Conservation (phyloP, 129 eudicot genomes). For the Oenanthe sinensis region DNA sequence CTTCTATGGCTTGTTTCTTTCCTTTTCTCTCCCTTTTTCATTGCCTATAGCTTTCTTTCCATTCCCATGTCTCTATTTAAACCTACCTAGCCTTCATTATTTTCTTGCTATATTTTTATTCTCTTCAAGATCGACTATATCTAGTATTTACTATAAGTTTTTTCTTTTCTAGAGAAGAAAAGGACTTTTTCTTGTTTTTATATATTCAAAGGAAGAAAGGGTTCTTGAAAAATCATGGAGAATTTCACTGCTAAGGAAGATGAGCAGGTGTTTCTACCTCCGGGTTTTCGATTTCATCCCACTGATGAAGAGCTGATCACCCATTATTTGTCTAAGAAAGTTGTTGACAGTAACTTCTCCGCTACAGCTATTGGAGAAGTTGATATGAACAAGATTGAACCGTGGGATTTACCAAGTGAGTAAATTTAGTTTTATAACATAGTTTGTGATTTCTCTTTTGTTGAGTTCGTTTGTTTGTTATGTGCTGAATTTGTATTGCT, state of each 20-base stretch:
- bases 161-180: too few relatives aligned
- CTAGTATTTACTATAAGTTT: neutral
- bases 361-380: slow-evolving; percentile 86
- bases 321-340: slow-evolving; percentile 68
- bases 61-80: slow-evolving; percentile 7
- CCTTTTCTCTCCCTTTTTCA: slow-evolving; percentile 23
- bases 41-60: slow-evolving; percentile 27
- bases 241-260: slow-evolving; percentile 31
- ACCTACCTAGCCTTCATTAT: neutral
- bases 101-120: slow-evolving; percentile 11
- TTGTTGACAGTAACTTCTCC: slow-evolving; percentile 45
- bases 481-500: neutral
- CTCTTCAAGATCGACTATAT: neutral
- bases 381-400: slow-evolving; percentile 94
- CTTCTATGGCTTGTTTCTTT: slow-evolving; percentile 31
- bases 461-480: neutral
- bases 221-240: slow-evolving; percentile 35
- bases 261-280: slow-evolving; percentile 58
- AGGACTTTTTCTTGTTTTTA: neutral
- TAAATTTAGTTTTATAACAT: neutral
- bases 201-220: neutral
- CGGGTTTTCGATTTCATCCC: slow-evolving; percentile 94
- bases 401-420: slow-evolving; percentile 96
- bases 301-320: slow-evolving; percentile 89
- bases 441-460: neutral